Percentiles rank a stretch among this genome's conserved stretches.
phyloP scores from a whole-genome alignment of 371 early-diverging fungal species.

The Apophysomyces variabilis region DNA sequence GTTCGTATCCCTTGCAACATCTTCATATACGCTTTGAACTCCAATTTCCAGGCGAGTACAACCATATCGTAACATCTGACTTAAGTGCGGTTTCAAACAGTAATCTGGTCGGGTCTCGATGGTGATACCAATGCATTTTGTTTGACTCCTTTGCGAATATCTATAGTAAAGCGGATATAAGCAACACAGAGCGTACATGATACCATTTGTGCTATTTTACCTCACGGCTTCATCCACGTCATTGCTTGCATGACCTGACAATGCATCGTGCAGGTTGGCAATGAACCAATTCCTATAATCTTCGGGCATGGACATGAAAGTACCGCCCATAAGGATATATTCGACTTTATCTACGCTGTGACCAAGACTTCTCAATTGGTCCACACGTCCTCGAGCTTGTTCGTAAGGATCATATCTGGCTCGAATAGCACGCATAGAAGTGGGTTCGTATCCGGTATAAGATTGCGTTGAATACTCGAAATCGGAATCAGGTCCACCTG shows the following conservation, averaged over 20 bases:
- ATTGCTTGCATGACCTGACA: constrained; percentile 91
- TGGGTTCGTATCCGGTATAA: constrained; percentile 99
- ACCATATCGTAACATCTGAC: constrained; percentile 99
- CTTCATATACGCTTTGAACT: constrained; percentile 99
- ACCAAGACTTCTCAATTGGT: constrained; percentile 95
- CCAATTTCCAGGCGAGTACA: constrained; percentile 99
- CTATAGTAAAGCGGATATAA: constrained; percentile 25
- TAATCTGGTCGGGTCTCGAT: constrained; percentile 99
- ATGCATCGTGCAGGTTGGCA: constrained; percentile 96
- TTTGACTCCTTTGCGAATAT: constrained; percentile 94
- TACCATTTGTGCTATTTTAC: constrained; percentile 28
- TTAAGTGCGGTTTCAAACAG: constrained; percentile 97
- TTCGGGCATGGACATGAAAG: constrained; percentile 98
- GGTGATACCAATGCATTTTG: constrained; percentile 99
- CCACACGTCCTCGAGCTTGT: constrained; percentile 96
- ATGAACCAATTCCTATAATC: constrained; percentile 99
- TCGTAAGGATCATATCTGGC: constrained; percentile 99
- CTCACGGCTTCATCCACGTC: constrained; percentile 98
- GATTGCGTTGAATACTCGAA: constrained; percentile 99
- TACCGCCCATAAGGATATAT: constrained; percentile 99
- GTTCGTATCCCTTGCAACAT: constrained; percentile 99
- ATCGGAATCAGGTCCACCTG: constrained; percentile 99
- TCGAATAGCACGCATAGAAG: constrained; percentile 99
- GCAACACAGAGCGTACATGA: neutral
- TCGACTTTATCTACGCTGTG: constrained; percentile 99